phyloP scores from a whole-genome alignment of 192 early-diverging fungal species.

The Coemansia sp. region DNA sequence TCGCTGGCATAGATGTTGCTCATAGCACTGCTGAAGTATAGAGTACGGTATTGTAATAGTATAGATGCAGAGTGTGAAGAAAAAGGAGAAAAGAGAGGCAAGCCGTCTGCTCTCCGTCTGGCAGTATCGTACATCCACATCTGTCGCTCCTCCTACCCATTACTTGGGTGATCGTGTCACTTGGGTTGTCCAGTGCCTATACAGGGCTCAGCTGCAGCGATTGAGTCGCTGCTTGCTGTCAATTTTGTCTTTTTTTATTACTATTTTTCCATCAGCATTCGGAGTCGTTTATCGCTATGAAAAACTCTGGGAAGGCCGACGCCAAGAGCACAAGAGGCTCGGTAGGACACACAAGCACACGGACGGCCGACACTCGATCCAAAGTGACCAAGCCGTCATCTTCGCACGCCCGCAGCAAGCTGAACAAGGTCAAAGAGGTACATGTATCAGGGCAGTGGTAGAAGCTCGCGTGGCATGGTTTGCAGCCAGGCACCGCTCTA shows the following conservation, averaged over 20 bases:
- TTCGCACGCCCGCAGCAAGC: constrained; percentile 18
- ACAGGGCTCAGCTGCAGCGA: too few species aligned
- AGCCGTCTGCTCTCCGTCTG: too few species aligned
- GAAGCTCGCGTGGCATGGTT: too few species aligned
- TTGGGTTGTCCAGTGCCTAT: too few species aligned
- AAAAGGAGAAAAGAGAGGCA: too few species aligned
- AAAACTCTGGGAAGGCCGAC: neutral
- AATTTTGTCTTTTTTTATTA: too few species aligned
- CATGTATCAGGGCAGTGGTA: neutral
- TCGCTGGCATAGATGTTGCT: constrained; percentile 52
- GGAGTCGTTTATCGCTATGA: neutral
- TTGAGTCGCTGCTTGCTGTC: too few species aligned
- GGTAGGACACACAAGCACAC: neutral
- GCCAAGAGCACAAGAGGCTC: neutral
- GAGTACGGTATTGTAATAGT: neutral
- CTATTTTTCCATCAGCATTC: too few species aligned
- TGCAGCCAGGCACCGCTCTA: neutral
- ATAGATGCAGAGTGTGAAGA: neutral
- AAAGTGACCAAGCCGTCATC: constrained; percentile 16
- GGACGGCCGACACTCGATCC: neutral
- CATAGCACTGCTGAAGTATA: constrained; percentile 29
- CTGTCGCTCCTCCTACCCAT: too few species aligned
- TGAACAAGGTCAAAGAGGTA: constrained; percentile 39
- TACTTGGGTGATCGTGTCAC: too few species aligned
- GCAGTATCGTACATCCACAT: too few species aligned